phyloP scores from a whole-genome alignment of 2,329 filamentous ascomycete genomes.

The Xylaria sp. region DNA sequence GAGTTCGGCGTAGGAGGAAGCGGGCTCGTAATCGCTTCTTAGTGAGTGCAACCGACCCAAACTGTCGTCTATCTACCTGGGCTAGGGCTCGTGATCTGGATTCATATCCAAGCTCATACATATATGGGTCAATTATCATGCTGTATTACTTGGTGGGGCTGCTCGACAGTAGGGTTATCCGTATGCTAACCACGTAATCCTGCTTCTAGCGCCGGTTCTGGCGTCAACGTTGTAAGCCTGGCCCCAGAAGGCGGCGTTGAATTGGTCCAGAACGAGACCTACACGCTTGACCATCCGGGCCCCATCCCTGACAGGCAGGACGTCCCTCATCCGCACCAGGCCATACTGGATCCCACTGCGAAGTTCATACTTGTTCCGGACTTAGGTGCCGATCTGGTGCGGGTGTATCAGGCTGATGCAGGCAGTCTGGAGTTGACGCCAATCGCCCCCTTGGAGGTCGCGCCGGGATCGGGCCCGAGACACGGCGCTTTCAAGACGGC shows the following conservation, averaged over 20 bases:
- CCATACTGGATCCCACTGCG: slow-evolving; percentile 72
- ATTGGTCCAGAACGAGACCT: slow-evolving; percentile 53
- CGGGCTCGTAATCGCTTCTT: slow-evolving; percentile 47
- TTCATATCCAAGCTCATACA: slow-evolving; percentile 6
- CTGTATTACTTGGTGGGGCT: neutral
- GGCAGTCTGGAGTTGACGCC: slow-evolving; percentile 55
- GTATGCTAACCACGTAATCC: slow-evolving; percentile 26
- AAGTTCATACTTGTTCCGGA: slow-evolving; percentile 72
- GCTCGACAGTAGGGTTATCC: neutral
- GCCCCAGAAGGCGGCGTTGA: slow-evolving; percentile 47
- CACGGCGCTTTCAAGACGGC: slow-evolving; percentile 68
- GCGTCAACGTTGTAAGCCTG: slow-evolving; percentile 54
- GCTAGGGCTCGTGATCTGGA: slow-evolving; percentile 12
- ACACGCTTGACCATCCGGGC: slow-evolving; percentile 52
- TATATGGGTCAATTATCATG: slow-evolving; percentile 2
- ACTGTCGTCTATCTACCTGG: slow-evolving; percentile 11
- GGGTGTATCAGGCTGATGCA: slow-evolving; percentile 64
- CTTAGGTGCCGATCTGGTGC: slow-evolving; percentile 71
- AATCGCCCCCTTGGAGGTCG: slow-evolving; percentile 53
- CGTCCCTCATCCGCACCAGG: slow-evolving; percentile 70
- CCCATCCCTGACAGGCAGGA: slow-evolving; percentile 61
- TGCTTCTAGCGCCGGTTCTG: slow-evolving; percentile 55
- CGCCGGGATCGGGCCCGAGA: slow-evolving; percentile 69
- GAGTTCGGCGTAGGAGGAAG: slow-evolving; percentile 44
- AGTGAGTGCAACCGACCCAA: slow-evolving; percentile 43